A percentile compares a stretch with the other conserved stretches of the same genome.
phyloP scores from a whole-genome alignment of 441 rosid species.

The Bruguiera hainesii region DNA sequence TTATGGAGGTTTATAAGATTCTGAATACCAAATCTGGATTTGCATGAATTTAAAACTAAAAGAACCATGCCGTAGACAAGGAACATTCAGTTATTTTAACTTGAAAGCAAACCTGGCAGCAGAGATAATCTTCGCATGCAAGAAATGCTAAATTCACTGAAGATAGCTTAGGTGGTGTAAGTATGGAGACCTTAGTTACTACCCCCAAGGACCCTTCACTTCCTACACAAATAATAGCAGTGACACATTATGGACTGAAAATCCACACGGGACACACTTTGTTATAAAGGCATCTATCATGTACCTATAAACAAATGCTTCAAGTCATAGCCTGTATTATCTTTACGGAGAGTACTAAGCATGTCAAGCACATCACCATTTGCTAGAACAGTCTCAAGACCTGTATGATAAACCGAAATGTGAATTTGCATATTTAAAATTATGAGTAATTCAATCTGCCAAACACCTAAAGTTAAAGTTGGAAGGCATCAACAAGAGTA shows the following conservation, averaged over 20 bases:
- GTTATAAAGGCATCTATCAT: constrained; percentile 7
- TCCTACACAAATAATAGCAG: constrained; percentile 39
- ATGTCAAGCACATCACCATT: constrained; percentile 84
- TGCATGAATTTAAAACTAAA: too few relatives aligned
- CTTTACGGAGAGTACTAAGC: constrained; percentile 92
- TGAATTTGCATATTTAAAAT: constrained; percentile 12
- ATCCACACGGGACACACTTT: constrained; percentile 3
- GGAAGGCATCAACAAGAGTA: too few relatives aligned
- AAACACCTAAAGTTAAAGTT: too few relatives aligned
- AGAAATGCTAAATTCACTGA: constrained; percentile 86
- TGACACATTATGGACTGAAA: constrained; percentile 17
- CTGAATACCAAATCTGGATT: too few relatives aligned
- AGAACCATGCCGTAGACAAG: not conserved
- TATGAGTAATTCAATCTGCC: not conserved
- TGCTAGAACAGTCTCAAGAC: constrained; percentile 89
- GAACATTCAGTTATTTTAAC: constrained; percentile 9
- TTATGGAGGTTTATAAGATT: too few relatives aligned
- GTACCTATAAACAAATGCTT: constrained; percentile 93
- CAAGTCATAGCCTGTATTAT: constrained; percentile 91
- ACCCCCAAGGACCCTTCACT: constrained; percentile 97
- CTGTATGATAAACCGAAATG: constrained; percentile 34
- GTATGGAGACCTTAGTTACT: constrained; percentile 89
- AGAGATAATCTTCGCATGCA: constrained; percentile 76
- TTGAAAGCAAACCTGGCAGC: constrained; percentile 68
- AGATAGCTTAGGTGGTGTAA: constrained; percentile 77